Evolutionary conservation across 306 rosid genomes (phyloP), one percentile per base, ranked within the genome.

Genomic region (Rubus parviflorus): DNA sequence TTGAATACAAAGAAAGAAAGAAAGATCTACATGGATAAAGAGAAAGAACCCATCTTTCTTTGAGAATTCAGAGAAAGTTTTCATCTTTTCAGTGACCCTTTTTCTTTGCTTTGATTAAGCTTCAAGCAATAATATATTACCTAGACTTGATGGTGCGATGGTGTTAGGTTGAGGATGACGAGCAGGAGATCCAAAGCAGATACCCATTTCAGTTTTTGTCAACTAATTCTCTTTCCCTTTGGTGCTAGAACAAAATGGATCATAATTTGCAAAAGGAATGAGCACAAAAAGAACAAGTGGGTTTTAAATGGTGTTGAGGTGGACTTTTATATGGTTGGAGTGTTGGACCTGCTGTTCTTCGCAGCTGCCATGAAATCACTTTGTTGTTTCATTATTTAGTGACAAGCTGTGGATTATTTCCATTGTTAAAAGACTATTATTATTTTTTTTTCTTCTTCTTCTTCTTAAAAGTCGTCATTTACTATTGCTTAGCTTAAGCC

Each of bases 161-260:
- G 74, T 30, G 70, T 72, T 35, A 3, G 88, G 74, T 7, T 37
- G 53, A 35, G 48, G 77, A 63, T 57, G 38, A 70, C 49, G 56
- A 62, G 63, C 69, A 54, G 66, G 79, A 82, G 82, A 84, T 80
- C 87, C 77, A 56, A 74, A 83, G 83, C 97, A 89, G 73, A 81
- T 84, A 81, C 94, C 97, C 94, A 91, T 91, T 75, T 58, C 53
- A 45, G 2, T 43, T 41, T 70, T 20, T 67, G 20, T 23, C 17
- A 74, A 2, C 30, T 8, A 19, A 38, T 49, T 57, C 0, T 73
- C 57, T 52, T 6, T 37, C 11, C 7, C 58, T 62, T 12, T 8
- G 48, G 19, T 61, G 7, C 4, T 62, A 52, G 64, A 20, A 51
- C 73, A 76, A 38, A 13, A 56, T 45, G 12, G 40, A 38, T 48